phyloP scores from a whole-genome alignment of 2,329 filamentous ascomycete genomes.

The Hymenoscyphus fraxineus region DNA sequence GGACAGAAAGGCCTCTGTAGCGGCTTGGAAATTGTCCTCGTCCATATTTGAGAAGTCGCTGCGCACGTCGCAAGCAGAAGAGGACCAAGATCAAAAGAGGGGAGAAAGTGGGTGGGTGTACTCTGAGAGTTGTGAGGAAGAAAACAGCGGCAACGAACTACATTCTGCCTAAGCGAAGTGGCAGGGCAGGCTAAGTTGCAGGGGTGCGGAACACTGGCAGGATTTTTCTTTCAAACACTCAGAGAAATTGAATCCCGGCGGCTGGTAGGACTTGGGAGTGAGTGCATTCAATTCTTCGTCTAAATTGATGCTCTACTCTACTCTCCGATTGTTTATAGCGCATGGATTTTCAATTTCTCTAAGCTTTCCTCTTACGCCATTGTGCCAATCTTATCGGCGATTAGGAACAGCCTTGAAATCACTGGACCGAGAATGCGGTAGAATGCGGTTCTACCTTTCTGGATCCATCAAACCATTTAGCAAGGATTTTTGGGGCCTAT shows the following conservation, averaged over 20 bases:
- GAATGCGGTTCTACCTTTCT: neutral
- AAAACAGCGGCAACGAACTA: neutral
- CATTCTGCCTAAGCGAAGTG: neutral
- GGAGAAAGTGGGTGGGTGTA: neutral
- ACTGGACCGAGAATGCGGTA: too few species aligned
- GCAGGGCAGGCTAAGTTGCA: neutral
- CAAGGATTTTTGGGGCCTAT: too few species aligned
- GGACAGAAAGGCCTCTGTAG: constrained; percentile 49
- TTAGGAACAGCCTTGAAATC: neutral
- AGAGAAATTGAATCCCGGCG: neutral
- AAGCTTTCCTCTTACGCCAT: neutral
- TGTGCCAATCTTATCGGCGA: constrained; percentile 7
- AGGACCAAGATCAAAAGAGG: neutral
- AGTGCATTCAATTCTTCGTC: neutral
- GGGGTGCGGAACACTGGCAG: neutral
- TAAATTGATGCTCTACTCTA: neutral
- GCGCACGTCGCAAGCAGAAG: neutral
- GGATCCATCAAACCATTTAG: too few species aligned
- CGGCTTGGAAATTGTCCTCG: constrained; percentile 39
- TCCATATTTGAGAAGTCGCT: constrained; percentile 22
- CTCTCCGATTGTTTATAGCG: neutral
- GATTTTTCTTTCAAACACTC: neutral
- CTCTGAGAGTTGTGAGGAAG: neutral
- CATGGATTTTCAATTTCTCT: neutral
- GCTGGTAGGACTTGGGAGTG: neutral